Evolutionary conservation across 192 early-diverging fungal species (phyloP).

Genomic region (Powellomyces hirtus): DNA sequence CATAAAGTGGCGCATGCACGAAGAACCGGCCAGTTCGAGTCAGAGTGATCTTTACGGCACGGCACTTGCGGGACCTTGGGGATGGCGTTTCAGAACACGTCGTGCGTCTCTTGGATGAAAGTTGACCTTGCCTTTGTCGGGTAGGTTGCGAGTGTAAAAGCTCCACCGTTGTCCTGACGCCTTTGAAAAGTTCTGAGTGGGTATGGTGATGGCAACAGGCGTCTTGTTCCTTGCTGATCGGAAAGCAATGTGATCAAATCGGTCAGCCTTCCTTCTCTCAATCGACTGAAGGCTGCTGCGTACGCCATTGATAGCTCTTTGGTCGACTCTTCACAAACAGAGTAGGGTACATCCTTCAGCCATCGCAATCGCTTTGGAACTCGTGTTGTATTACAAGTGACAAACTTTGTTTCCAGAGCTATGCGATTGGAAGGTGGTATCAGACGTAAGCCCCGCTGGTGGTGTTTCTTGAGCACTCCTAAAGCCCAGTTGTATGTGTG

Average conservation of each 20-base stretch:
- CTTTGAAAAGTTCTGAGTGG: constrained; percentile 12
- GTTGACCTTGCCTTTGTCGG: neutral
- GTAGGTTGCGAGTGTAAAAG: constrained; percentile 10
- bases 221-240: constrained; percentile 1
- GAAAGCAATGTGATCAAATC: constrained; percentile 13
- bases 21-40: constrained; percentile 14
- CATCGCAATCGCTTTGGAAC: too few species aligned
- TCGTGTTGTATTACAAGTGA: too few species aligned
- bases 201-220: constrained; percentile 11
- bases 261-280: neutral
- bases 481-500: constrained; percentile 1
- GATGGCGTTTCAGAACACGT: neutral
- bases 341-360: neutral
- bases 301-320: constrained; percentile 21
- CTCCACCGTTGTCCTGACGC: neutral
- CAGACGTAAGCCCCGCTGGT: too few species aligned
- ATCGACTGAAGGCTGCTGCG: constrained; percentile 3
- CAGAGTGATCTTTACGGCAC: constrained; percentile 21
- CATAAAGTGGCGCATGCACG: constrained; percentile 18
- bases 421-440: too few species aligned
- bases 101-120: constrained; percentile 4
- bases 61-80: neutral
- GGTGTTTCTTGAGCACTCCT: neutral
- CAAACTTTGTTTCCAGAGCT: too few species aligned
- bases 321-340: constrained; percentile 8